phyloP scores from a whole-genome alignment of 108 stramenopile species.

The Cyclotella distinguenda region DNA sequence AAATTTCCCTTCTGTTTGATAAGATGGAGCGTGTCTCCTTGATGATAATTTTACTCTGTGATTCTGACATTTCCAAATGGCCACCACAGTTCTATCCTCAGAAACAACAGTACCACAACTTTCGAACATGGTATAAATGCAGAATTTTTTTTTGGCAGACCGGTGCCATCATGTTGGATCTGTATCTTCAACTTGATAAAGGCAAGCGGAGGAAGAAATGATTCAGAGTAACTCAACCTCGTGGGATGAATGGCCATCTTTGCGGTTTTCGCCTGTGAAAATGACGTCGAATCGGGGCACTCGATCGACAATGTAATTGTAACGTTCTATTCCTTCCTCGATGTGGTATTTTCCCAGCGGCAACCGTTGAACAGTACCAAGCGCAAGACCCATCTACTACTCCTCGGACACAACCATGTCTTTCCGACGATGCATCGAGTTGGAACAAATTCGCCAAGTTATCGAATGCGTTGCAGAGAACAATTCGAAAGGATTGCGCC shows the following conservation, averaged over 20 bases:
- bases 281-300: slow-evolving; percentile 60
- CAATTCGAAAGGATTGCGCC: slow-evolving; percentile 32
- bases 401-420: slow-evolving; percentile 84
- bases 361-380: slow-evolving; percentile 11
- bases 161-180: slow-evolving; percentile 28
- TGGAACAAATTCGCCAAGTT: slow-evolving; percentile 67
- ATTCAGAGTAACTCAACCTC: not conserved
- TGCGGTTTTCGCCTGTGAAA: slow-evolving; percentile 83
- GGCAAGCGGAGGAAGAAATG: slow-evolving; percentile 7
- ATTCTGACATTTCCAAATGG: slow-evolving; percentile 79
- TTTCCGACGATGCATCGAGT: slow-evolving; percentile 48
- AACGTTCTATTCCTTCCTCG: slow-evolving; percentile 34
- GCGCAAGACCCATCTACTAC: slow-evolving; percentile 43
- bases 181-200: slow-evolving; percentile 13
- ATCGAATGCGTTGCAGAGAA: slow-evolving; percentile 52
- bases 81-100: slow-evolving; percentile 53
- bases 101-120: not conserved
- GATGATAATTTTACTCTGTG: slow-evolving; percentile 51
- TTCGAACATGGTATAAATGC: not conserved
- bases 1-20: too few species aligned
- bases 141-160: slow-evolving; percentile 43
- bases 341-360: slow-evolving; percentile 13
- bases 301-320: slow-evolving; percentile 49
- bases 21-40: not conserved
- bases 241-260: slow-evolving; percentile 29